These are phyloP conservation scores for Rhodomyrtus psidioides DNA, from an alignment of 441 rosid species.

Conservation along the genomic window DNA sequence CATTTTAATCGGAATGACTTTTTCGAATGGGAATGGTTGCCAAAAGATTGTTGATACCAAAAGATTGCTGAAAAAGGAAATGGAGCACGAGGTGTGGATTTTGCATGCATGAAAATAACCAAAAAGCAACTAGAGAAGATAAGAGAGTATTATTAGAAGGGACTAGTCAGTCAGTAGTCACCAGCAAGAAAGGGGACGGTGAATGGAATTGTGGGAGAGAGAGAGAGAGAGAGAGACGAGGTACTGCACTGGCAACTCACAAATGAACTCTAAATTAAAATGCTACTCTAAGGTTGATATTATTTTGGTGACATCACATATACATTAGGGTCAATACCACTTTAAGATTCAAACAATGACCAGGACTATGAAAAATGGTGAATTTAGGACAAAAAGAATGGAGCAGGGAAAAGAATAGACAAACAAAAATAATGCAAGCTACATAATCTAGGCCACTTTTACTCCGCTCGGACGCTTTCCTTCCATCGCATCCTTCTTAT, in stretches of 20 bases:
- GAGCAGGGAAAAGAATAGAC: slow-evolving; percentile 12
- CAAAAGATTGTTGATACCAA: not conserved
- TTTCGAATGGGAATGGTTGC: too few relatives aligned
- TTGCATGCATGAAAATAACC: not conserved
- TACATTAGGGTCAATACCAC: slow-evolving; percentile 20
- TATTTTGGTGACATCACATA: slow-evolving; percentile 11
- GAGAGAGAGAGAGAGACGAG: not conserved
- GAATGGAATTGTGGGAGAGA: not conserved
- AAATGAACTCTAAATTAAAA: not conserved
- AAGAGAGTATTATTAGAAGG: not conserved
- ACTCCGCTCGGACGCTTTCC: slow-evolving; percentile 77
- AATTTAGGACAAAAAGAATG: slow-evolving; percentile 20
- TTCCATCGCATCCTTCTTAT: slow-evolving; percentile 91
- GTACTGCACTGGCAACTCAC: not conserved
- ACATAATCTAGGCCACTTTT: slow-evolving; percentile 33
- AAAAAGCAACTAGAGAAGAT: not conserved
- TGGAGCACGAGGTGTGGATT: not conserved
- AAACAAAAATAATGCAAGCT: not conserved
- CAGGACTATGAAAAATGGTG: slow-evolving; percentile 9
- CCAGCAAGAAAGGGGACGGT: not conserved
- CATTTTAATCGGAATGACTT: too few relatives aligned
- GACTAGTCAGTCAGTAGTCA: not conserved
- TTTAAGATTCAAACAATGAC: slow-evolving; percentile 15
- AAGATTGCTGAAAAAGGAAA: not conserved
- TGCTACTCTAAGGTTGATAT: not conserved